phyloP scores from a whole-genome alignment of 306 rosid species.

The Sesbania bispinosa region DNA sequence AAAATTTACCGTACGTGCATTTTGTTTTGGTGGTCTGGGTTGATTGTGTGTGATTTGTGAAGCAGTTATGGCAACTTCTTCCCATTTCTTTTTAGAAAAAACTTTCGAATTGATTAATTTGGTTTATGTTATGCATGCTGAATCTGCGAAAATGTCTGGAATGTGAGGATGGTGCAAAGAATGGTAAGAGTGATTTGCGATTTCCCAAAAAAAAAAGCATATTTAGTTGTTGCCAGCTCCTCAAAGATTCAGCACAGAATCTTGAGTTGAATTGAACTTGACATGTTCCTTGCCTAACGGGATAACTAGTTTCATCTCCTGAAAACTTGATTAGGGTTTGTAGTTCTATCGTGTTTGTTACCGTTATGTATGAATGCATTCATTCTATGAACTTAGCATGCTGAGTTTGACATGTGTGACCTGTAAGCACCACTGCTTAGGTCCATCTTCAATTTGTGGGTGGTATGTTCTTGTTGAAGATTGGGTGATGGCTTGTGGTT shows the following conservation, averaged over 20 bases:
- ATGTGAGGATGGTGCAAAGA: slow-evolving; percentile 14
- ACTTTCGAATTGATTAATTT: background rate
- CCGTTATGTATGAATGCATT: background rate
- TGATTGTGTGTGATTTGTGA: background rate
- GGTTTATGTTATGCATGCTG: background rate
- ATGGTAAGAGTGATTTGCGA: background rate
- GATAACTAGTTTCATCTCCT: background rate
- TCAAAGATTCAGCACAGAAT: background rate
- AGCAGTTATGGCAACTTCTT: background rate
- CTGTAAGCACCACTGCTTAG: background rate
- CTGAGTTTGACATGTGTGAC: background rate
- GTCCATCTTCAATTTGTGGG: background rate
- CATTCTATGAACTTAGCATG: background rate
- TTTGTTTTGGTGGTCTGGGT: background rate
- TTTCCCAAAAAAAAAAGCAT: background rate
- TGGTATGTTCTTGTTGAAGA: background rate
- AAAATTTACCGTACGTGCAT: background rate
- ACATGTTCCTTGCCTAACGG: background rate
- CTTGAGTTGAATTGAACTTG: background rate
- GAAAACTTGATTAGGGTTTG: slow-evolving; percentile 16
- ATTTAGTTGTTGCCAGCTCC: background rate
- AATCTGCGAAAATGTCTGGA: slow-evolving; percentile 9
- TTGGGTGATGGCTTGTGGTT: background rate
- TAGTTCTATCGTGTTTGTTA: background rate
- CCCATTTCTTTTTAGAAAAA: background rate